Base-by-base conservation (phyloP, 2,329 filamentous ascomycete genomes). In the Ciborinia camelliae region DNA sequence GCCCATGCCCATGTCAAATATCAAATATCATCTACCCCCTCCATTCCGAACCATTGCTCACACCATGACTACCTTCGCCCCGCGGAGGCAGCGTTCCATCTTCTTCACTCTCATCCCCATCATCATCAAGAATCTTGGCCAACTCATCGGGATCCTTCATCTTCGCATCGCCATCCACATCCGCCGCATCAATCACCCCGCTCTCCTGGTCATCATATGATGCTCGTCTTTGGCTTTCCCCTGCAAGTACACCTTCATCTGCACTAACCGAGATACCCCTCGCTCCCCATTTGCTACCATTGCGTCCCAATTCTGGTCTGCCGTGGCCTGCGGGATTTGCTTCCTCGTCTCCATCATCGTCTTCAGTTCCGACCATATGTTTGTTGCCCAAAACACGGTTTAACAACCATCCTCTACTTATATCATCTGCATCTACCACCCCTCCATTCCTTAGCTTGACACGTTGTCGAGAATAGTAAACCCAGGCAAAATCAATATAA, bases 401-500 rank as follows among this genome's bases (percentile, higher is more conserved):
- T 12, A 97, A 85, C 35, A 98, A 81, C 88, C 92, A 97, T 68
- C 92, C 91, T 64, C 91, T 88, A 68, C 88, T 84, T 74, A 96
- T 81, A 75, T 98, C 94, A 69, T 97, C 93, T 4, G 89, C 89
- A 74, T 98, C 94, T 18, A 98, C 91, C 23, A 97, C 83, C 8
- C 92, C 91, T 52, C 94, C 94, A 70, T 86, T 88, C 67, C 94
- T 86, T 20, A 98, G 87, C 87, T 97, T 97, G 74, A 98, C 92
- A 65, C 93, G 86, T 80, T 97, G 94, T 68, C 94, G 86, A 14
- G 90, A 90, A 80, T 91, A 97, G 81, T 98, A 98, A 1, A 98
- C 92, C 92, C 93, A 97, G 43, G 92, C 92, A 75, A 98, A 98
- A 78, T 98, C 94, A 71, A 93, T 76, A 77, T 97, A 97, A 51